Percentiles rank a stretch among this genome's conserved stretches.
phyloP scores from a whole-genome alignment of 1,284 basidiomycete species.

The Trichosporon coremiiforme region DNA sequence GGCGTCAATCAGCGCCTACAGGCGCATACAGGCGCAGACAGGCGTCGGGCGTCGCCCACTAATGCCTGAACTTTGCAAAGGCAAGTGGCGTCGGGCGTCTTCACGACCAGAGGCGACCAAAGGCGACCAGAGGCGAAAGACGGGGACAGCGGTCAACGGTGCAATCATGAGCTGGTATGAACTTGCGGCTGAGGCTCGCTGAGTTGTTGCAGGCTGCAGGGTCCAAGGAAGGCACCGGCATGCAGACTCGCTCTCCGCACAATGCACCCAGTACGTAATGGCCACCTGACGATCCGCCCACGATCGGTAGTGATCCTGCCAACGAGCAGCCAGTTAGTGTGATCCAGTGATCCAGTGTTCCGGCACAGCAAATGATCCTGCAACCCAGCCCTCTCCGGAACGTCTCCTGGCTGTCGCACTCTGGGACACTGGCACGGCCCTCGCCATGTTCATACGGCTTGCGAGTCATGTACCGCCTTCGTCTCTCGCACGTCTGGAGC shows the following conservation, averaged over 20 bases:
- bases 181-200: background rate
- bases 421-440: background rate
- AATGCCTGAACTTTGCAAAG: background rate
- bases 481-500: background rate
- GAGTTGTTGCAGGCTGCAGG: background rate
- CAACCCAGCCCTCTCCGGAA: background rate
- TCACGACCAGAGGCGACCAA: background rate
- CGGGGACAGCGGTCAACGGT: background rate
- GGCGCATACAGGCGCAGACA: background rate
- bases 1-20: background rate
- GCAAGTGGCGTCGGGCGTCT: background rate
- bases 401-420: background rate
- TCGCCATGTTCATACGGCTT: background rate
- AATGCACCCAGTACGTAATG: background rate
- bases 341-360: background rate
- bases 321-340: background rate
- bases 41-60: background rate
- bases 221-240: conserved; percentile 10
- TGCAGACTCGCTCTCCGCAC: background rate
- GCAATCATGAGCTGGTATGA: background rate
- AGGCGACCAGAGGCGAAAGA: conserved; percentile 9
- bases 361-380: too few species aligned
- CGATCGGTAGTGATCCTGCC: background rate
- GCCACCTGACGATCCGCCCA: background rate
- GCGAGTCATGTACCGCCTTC: background rate